Percentiles rank a stretch among this genome's conserved stretches.
Conservation (phyloP, 805 yeast species). For the Candida lessepsii region DNA sequence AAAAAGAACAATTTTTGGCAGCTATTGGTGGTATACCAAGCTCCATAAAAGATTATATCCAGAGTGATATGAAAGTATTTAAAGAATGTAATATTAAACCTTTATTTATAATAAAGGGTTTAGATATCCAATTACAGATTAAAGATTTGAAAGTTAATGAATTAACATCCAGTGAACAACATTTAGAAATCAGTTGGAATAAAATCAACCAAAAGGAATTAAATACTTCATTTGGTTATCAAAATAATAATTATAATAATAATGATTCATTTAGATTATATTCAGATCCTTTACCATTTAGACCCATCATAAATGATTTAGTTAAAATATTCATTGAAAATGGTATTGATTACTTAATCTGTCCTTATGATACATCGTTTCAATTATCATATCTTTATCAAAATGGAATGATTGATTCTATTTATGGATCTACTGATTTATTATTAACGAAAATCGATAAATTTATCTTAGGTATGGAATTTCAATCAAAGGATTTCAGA, state of each 20-base stretch:
- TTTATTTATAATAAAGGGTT: slow-evolving; percentile 74
- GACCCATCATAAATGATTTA: slow-evolving; percentile 54
- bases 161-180: slow-evolving; percentile 39
- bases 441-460: slow-evolving; percentile 65
- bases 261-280: slow-evolving; percentile 53
- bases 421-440: slow-evolving; percentile 83
- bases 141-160: slow-evolving; percentile 35
- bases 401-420: slow-evolving; percentile 60
- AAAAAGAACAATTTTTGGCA: slow-evolving; percentile 65
- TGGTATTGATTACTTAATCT: slow-evolving; percentile 64
- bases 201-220: slow-evolving; percentile 28
- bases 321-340: slow-evolving; percentile 54
- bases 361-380: slow-evolving; percentile 79
- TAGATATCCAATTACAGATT: slow-evolving; percentile 41
- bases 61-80: slow-evolving; percentile 62
- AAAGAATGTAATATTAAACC: slow-evolving; percentile 68
- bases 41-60: slow-evolving; percentile 54
- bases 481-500: slow-evolving; percentile 61
- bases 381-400: slow-evolving; percentile 74
- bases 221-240: slow-evolving; percentile 20
- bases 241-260: slow-evolving; percentile 17
- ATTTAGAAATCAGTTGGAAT: slow-evolving; percentile 40
- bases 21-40: slow-evolving; percentile 83
- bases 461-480: slow-evolving; percentile 71
- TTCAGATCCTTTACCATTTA: slow-evolving; percentile 48